phyloP scores from a whole-genome alignment of 805 yeast genomes.

The Saturnispora ahearnii region DNA sequence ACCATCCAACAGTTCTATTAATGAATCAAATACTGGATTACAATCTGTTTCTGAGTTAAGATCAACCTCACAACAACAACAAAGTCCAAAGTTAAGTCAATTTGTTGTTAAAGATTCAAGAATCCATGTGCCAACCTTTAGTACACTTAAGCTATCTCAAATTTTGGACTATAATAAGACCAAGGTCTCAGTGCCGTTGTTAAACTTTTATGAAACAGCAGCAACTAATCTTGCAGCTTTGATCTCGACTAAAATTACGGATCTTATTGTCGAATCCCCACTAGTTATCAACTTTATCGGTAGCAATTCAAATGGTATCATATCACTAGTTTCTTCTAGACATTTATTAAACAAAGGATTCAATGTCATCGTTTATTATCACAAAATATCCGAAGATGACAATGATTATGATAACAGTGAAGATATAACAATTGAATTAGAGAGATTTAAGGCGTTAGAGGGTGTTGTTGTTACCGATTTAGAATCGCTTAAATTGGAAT shows the following conservation, averaged over 20 bases:
- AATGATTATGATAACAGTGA: constrained; percentile 25
- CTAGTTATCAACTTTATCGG: constrained; percentile 63
- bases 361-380: constrained; percentile 38
- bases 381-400: not conserved
- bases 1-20: not conserved
- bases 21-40: not conserved
- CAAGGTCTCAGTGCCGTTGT: constrained; percentile 40
- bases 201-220: constrained; percentile 51
- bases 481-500: constrained; percentile 29
- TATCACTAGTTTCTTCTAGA: constrained; percentile 73
- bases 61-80: not conserved
- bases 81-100: not conserved
- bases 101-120: not conserved
- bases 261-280: constrained; percentile 77
- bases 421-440: constrained; percentile 39
- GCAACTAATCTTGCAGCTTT: constrained; percentile 57
- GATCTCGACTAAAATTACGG: constrained; percentile 53
- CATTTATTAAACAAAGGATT: constrained; percentile 68
- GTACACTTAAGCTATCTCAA: constrained; percentile 73
- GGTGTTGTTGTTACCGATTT: constrained; percentile 49
- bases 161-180: constrained; percentile 54
- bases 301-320: constrained; percentile 63
- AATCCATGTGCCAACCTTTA: constrained; percentile 45
- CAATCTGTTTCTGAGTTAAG: not conserved
- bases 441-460: constrained; percentile 50